These are phyloP conservation scores for Ocimum tenuiflorum DNA, from an alignment of 257 asterid species.

Conservation along the genomic window DNA sequence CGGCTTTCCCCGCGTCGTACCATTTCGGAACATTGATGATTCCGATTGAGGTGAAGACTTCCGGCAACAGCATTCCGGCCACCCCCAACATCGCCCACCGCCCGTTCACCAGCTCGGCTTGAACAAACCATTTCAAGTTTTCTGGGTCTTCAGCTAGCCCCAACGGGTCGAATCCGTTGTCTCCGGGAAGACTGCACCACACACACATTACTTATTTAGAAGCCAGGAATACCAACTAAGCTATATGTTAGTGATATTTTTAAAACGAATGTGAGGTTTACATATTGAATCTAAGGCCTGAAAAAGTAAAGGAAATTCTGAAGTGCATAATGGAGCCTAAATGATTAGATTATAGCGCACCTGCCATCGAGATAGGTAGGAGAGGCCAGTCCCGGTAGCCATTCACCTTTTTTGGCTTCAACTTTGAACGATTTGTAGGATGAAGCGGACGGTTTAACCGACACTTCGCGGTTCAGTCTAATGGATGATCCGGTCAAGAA, in stretches of 20 bases:
- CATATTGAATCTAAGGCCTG: no score
- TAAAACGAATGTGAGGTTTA: no score
- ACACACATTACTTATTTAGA: no score
- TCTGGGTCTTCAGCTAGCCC: conserved; percentile 89
- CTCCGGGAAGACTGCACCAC: conserved; percentile 82
- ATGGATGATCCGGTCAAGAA: conserved; percentile 63
- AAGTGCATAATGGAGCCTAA: no score
- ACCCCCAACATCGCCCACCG: conserved; percentile 98
- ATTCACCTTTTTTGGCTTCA: conserved; percentile 93
- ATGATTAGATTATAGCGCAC: conserved; percentile 21
- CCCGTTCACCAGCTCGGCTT: conserved; percentile 86
- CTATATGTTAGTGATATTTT: no score
- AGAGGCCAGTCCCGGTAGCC: conserved; percentile 85
- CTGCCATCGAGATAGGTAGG: conserved; percentile 82
- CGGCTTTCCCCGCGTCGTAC: conserved; percentile 80
- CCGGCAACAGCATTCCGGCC: conserved; percentile 80
- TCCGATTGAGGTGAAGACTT: conserved; percentile 59
- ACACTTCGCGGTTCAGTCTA: conserved; percentile 42
- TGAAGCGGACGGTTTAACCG: conserved; percentile 33
- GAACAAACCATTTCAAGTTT: conserved; percentile 71
- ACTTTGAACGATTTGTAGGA: conserved; percentile 42
- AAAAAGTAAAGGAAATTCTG: no score
- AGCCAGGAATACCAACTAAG: no score
- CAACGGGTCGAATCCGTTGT: conserved; percentile 85
- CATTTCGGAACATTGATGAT: conserved; percentile 72